Evolutionary conservation across 2,329 filamentous ascomycete genomes (phyloP).

Genomic region (Diaporthe sp.): DNA sequence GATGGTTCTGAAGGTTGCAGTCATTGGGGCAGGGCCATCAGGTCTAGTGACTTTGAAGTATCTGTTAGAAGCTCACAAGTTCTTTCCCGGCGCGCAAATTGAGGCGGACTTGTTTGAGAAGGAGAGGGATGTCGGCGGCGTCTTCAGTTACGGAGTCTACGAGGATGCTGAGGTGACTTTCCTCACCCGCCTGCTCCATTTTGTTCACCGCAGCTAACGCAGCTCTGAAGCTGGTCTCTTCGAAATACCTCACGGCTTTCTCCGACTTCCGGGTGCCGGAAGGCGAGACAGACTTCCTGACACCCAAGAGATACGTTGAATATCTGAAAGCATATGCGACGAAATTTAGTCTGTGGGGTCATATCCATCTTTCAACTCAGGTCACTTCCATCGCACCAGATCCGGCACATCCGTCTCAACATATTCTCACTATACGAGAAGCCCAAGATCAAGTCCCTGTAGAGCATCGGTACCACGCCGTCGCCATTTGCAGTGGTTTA

Average conservation of each 20-base stretch:
- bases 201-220: background rate
- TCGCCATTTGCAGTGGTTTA: slow-evolving; percentile 54
- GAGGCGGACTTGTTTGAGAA: slow-evolving; percentile 57
- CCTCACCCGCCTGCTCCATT: too few species aligned
- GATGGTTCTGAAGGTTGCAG: slow-evolving; percentile 45
- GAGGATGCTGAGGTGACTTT: slow-evolving; percentile 55
- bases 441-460: background rate
- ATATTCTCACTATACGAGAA: background rate
- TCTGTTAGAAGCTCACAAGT: slow-evolving; percentile 48
- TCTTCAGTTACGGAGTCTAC: slow-evolving; percentile 57
- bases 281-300: slow-evolving; percentile 52
- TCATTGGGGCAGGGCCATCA: slow-evolving; percentile 54
- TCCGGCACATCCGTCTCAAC: background rate
- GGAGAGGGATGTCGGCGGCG: slow-evolving; percentile 55
- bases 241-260: slow-evolving; percentile 59
- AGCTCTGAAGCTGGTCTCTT: slow-evolving; percentile 52
- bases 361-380: slow-evolving; percentile 48
- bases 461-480: slow-evolving; percentile 45
- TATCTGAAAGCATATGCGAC: slow-evolving; percentile 53
- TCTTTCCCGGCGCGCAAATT: slow-evolving; percentile 50
- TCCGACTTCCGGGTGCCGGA: slow-evolving; percentile 56
- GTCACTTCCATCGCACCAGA: slow-evolving; percentile 42
- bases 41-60: slow-evolving; percentile 55
- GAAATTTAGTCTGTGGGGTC: slow-evolving; percentile 49
- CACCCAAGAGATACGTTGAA: slow-evolving; percentile 47